These are phyloP conservation scores for Ustilago hordei DNA, from an alignment of 1,284 basidiomycete species.

Conservation along the genomic window DNA sequence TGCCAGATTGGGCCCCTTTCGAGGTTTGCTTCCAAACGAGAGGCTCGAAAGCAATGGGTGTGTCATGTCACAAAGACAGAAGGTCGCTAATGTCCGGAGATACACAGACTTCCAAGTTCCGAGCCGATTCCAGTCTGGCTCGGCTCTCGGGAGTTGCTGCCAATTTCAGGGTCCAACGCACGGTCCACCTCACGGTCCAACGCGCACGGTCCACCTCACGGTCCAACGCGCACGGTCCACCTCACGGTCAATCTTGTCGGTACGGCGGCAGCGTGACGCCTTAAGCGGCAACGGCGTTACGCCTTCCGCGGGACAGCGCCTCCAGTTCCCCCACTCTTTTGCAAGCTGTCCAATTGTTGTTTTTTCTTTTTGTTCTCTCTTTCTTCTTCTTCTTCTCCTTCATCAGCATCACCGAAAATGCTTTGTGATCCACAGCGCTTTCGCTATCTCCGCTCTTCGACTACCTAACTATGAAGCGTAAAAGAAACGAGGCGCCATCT, in stretches of 20 bases:
- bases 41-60: conserved; percentile 1
- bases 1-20: background rate
- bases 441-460: background rate
- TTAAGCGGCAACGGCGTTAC: background rate
- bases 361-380: background rate
- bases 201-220: too few species aligned
- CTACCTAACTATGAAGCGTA: background rate
- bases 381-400: background rate
- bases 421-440: background rate
- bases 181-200: background rate
- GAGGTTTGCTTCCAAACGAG: too few species aligned
- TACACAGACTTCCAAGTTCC: background rate
- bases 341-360: background rate
- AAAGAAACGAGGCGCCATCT: background rate
- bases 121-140: background rate
- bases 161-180: background rate
- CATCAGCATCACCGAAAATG: background rate
- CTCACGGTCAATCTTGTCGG: background rate
- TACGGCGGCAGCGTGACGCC: background rate
- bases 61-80: background rate
- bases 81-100: background rate
- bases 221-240: background rate
- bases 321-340: conserved; percentile 5
- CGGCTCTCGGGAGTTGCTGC: background rate
- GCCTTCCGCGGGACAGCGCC: background rate